Evolutionary conservation across 2,329 filamentous ascomycete species (phyloP), one percentile per base, ranked within the genome.

Genomic region (Aspergillus spinulosporus): DNA sequence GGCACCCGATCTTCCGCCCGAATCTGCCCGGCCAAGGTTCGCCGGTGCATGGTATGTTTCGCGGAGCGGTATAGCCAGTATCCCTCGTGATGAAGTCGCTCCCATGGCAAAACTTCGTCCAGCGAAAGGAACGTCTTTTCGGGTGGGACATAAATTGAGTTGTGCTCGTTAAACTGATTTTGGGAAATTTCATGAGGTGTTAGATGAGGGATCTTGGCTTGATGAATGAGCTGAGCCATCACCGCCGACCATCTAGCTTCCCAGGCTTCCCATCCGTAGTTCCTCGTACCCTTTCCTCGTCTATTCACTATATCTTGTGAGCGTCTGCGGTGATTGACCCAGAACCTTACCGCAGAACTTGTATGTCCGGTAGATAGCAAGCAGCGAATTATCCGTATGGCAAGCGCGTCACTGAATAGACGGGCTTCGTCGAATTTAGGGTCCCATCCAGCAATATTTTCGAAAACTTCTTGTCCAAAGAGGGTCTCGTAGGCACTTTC

Each of bases 221-320:
- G 76, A 44, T 78, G 76, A 14, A 87, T 80, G 4, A 86, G 72
- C 59, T 88, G 76, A 4, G 82, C 83, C 82, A 88, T 86, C 29
- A 82, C 74, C 59, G 78, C 76, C 12, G 84, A 81, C 85, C 85
- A 88, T 54, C 89, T 83, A 40, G 90, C 86, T 74, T 96, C 89
- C 92, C 93, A 99, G 1, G 93, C 92, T 67, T 91, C 84, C 90
- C 92, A 97, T 4, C 91, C 90, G 71, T 97, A 97, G 62, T 90
- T 96, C 32, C 86, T 84, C 2, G 90, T 92, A 0, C 93, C 93
- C 65, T 90, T 90, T 3, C 92, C 92, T 63, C 88, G 86, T 14
- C 89, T 83, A 67, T 96, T 90, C 12, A 97, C 79, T 51, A 97
- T 84, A 64, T 90, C 88, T 54, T 81, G 82, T 61, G 93, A 86